phyloP scores from a whole-genome alignment of 768 basidiomycete genomes.

The Hypsizygus marmoreus region DNA sequence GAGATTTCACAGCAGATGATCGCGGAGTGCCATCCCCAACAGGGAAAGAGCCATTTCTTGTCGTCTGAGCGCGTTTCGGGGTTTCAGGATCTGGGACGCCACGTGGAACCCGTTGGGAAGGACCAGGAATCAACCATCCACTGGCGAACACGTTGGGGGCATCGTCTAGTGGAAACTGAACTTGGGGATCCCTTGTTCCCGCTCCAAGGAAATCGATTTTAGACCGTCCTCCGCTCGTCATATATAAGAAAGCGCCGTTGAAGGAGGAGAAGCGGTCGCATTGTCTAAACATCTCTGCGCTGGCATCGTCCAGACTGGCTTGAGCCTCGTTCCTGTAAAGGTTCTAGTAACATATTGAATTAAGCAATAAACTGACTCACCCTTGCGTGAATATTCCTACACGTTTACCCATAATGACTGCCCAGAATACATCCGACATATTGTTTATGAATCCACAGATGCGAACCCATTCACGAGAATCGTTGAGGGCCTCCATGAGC shows the following conservation, averaged over 20 bases:
- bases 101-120: too few species aligned
- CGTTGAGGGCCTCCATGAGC: neutral
- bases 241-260: neutral
- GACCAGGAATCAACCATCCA: too few species aligned
- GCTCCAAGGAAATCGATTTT: neutral
- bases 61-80: too few species aligned
- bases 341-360: neutral
- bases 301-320: neutral
- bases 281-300: neutral
- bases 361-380: neutral
- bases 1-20: too few species aligned
- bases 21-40: too few species aligned
- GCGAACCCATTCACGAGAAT: neutral
- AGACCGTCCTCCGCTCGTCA: neutral
- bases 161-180: too few species aligned
- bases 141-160: too few species aligned
- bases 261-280: neutral
- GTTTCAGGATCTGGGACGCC: too few species aligned
- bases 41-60: too few species aligned
- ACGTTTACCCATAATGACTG: neutral
- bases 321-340: neutral
- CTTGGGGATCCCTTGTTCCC: too few species aligned
- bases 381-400: constrained; percentile 1
- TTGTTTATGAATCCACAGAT: neutral
- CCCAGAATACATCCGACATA: neutral